Base-by-base conservation (phyloP, 768 basidiomycete species). In the Sporobolomyces phaffii region DNA sequence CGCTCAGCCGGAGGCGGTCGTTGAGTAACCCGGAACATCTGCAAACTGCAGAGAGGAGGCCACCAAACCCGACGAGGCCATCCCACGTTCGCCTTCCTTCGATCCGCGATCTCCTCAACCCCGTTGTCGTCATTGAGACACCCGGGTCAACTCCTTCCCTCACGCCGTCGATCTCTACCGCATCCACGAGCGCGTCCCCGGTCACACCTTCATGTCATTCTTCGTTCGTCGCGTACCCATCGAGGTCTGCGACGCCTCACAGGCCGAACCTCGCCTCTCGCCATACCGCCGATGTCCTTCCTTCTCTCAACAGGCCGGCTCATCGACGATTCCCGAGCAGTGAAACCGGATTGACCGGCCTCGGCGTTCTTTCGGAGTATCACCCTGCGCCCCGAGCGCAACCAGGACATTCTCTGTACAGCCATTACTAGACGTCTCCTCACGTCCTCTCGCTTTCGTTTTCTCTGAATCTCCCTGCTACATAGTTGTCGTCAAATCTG, bases 81-180 rank as follows among this genome's bases (percentile, higher is more conserved):
- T 24, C 15, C 24, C 53, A 54, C 53, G 53, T 34, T 31, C 65
- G 65, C 7, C 47, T 69, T 3, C 68, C 62, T 10, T 64, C 61
- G 5, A 24, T 68, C 3, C 60, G 41, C 13, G 56, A 57, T 34
- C 48, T 68, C n/a, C 48, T 68, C 34, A 56, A 68, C 56, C 56
- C 54, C 2, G 26, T 44, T 15, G 36, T 26, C 40, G 52, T 45
- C 44, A 33, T 1, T 3, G 1, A 2, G 15, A 29, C 31, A 1
- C n/a, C 53, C 2, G 14, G 36, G 3, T 0, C 13, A 1, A 28
- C 53, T 1, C 20, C 43, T 24, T 29, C 43, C 29, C 14, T 29
- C 17, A 41, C 60, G 28, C 60, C 49, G 1, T 49, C 59, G 34
- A 17, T 47, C 31, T 47, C 40, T 2, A 22, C 29, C 1, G 5